Evolutionary conservation across 495 filamentous ascomycete genomes (phyloP), one percentile per base, ranked within the genome.

Genomic region (Penicillium psychrofluorescens): DNA sequence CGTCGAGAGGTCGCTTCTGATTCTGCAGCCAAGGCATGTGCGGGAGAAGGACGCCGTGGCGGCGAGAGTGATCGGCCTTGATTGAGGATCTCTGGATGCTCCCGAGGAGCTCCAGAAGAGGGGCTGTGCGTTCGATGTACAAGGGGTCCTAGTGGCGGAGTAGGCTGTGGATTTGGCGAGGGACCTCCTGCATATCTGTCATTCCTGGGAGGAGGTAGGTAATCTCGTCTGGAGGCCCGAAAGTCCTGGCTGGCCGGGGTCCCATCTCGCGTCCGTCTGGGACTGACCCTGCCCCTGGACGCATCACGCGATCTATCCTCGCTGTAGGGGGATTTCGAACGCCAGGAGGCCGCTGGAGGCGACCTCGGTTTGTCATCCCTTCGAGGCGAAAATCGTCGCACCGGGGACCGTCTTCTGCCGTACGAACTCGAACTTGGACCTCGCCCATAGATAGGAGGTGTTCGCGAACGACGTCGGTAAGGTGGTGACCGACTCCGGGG

Each of bases 381-480:
- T 54, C 72, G 55, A 16, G 74, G 71, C 41, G 74, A 70, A 51
- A 67, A 70, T 14, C 66, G 53, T 48, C 73, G 60, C 11, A 62
- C 55, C 28, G 71, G 63, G 10, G 71, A 67, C 41, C 69, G 63
- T 36, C 63, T 44, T 41, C 72, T 63, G 4, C 40, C 44, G 38
- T 68, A 69, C 27, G 60, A 54, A 29, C 50, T 49, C 41, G 46
- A 54, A 4, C 55, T 63, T 43, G 46, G 53, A 16, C 62, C 65
- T 62, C 71, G 66, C 10, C 48, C 59, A 22, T 66, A 64, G 35
- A 63, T 64, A 11, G 60, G 53, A 38, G 73, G 72, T 14, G 70
- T 78, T 40, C 72, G 61, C 33, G 72, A 68, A 37, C 73, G 71
- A 37, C 72, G 68, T 35, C 66, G 66, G 14, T 61, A 66, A n/a